Percentiles rank a stretch among this genome's conserved stretches.
Evolutionary conservation across 176 grass and related monocot species (phyloP).

Genomic region (Themeda triandra): DNA sequence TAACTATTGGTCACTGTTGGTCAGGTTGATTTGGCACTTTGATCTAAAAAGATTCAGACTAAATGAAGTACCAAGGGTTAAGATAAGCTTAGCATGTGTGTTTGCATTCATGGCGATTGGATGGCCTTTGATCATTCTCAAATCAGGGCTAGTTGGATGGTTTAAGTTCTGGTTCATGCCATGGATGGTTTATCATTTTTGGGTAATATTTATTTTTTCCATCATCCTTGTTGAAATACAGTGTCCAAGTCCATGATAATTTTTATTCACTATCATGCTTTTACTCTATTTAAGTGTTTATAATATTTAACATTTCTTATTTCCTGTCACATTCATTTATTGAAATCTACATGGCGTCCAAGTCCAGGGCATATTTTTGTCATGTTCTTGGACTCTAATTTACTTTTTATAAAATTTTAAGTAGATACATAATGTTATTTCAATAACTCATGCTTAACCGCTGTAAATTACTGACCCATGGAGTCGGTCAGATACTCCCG

Average conservation of each 20-base stretch:
- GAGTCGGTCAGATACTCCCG: background rate
- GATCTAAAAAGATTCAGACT: constrained; percentile 84
- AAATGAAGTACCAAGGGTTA: constrained; percentile 83
- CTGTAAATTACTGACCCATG: background rate
- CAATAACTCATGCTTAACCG: background rate
- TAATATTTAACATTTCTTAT: constrained; percentile 67
- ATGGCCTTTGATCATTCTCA: constrained; percentile 93
- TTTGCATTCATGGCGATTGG: constrained; percentile 95
- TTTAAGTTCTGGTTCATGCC: constrained; percentile 99
- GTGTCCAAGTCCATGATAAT: constrained; percentile 14
- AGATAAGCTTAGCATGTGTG: constrained; percentile 90
- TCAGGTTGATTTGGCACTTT: constrained; percentile 90
- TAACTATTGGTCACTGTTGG: constrained; percentile 17
- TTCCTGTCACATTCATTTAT: background rate
- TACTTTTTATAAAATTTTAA: background rate
- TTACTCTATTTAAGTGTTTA: constrained; percentile 33
- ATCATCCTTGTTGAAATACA: background rate
- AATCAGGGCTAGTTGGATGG: constrained; percentile 80
- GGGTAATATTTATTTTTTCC: constrained; percentile 55
- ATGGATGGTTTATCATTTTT: constrained; percentile 97
- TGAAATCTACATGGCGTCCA: background rate
- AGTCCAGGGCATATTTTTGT: background rate
- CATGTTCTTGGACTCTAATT: background rate
- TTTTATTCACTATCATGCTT: background rate
- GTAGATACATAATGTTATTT: background rate